Conservation (phyloP, 768 basidiomycete species). For the Collybiopsis confluens region DNA sequence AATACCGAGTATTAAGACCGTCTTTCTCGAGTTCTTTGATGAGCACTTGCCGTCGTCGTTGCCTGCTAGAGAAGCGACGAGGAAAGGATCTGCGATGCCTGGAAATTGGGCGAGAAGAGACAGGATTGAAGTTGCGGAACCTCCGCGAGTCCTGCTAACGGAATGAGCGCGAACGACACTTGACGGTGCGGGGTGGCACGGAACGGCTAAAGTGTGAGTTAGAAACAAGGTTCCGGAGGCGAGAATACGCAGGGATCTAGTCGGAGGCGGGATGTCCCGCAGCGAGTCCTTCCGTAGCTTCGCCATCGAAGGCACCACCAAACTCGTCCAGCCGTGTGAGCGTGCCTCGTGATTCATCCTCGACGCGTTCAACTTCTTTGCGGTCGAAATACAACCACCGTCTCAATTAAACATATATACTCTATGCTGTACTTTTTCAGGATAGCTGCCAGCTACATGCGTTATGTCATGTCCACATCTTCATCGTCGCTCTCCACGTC, state of each 20-base stretch:
- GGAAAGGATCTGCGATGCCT: conserved; percentile 50
- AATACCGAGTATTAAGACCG: conserved; percentile 67
- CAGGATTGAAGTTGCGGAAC: conserved; percentile 66
- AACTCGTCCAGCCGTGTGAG: too few species aligned
- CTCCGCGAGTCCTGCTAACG: conserved; percentile 64
- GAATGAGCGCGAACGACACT: conserved; percentile 67
- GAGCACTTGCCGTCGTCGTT: conserved; percentile 61
- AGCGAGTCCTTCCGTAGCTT: conserved; percentile 39
- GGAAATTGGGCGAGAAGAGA: conserved; percentile 71
- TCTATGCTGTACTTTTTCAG: too few species aligned
- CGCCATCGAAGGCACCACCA: conserved; percentile 27
- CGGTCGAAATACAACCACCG: too few species aligned
- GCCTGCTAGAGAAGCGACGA: conserved; percentile 72
- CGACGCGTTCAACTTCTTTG: too few species aligned
- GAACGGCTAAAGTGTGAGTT: conserved; percentile 65
- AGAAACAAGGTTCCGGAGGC: conserved; percentile 79
- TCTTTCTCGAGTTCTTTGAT: conserved; percentile 60
- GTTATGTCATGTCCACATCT: conserved; percentile 53
- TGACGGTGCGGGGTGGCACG: conserved; percentile 52
- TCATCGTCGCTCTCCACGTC: conserved; percentile 59
- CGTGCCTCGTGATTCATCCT: too few species aligned
- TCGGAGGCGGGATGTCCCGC: conserved; percentile 21
- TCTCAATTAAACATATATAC: too few species aligned
- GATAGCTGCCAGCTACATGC: neutral
- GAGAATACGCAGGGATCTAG: conserved; percentile 62